Base-by-base conservation (phyloP, 1,139 yeast species). In the Suhomyces ambrosiae region DNA sequence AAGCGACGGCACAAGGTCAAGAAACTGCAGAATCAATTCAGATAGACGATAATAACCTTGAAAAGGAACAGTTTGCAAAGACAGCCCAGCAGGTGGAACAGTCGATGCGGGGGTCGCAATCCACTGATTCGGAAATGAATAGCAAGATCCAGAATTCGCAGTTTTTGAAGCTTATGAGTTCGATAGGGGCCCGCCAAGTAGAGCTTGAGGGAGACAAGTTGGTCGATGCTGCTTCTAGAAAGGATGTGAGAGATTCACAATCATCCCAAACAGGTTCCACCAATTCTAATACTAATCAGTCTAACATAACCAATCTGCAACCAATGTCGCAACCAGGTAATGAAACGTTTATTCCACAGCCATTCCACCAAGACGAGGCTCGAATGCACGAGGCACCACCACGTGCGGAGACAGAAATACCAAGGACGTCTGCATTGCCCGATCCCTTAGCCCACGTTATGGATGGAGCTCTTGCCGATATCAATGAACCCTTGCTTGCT, bases 361-460 rank as follows among this genome's bases (percentile, higher is more conserved):
- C 21, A 8, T 18, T 18, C 7, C 21, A 8, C 21, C 21, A 18
- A 18, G 21, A 18, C 8, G 21, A 18, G 8, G 21, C 21, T 8
- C n/a, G n/a, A n/a, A n/a, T n/a, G n/a, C n/a, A n/a, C n/a, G n/a
- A n/a, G n/a, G n/a, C n/a, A n/a, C n/a, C n/a, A n/a, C n/a, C n/a
- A n/a, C n/a, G n/a, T n/a, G n/a, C n/a, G n/a, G n/a, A n/a, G n/a
- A n/a, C n/a, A n/a, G n/a, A n/a, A n/a, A n/a, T n/a, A n/a, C 21
- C 21, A 18, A 18, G 21, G 8, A 8, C 21, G 21, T n/a, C n/a
- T n/a, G 21, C 21, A 33, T 55, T 71, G 17, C 75, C 76, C 3
- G 77, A 71, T 42, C 77, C 77, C 0, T 54, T 71, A 37, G 73
- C 76, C 2, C 77, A 71, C 44, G 58, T 71, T n/a, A 54, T 53